These are phyloP conservation scores for Limnomonas spitsbergensis DNA, from an alignment of 139 green algal genomes.

Conservation along the genomic window DNA sequence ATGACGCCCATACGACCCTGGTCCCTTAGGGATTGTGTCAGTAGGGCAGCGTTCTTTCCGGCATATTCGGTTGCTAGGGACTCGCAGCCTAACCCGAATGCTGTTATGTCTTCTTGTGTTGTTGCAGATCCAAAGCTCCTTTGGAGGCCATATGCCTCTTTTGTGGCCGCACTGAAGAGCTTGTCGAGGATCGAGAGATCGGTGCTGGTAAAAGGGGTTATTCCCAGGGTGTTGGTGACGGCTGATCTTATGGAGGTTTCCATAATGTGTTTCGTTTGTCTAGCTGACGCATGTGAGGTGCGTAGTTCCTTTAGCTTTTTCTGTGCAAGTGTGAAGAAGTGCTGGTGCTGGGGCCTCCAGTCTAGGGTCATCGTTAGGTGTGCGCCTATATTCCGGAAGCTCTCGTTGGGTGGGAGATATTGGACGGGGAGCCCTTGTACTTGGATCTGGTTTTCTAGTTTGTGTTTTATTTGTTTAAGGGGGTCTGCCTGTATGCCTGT, in stretches of 20 bases:
- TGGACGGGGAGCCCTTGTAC: background rate
- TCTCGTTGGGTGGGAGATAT: background rate
- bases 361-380: background rate
- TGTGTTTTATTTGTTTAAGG: background rate
- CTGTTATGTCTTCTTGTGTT: background rate
- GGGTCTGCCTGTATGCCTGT: background rate
- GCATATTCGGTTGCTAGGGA: background rate
- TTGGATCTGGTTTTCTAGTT: background rate
- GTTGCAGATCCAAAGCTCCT: background rate
- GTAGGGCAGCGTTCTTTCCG: background rate
- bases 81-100: background rate
- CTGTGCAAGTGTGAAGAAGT: background rate
- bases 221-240: background rate
- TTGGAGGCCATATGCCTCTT: background rate
- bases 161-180: background rate
- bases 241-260: background rate
- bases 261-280: too few species aligned
- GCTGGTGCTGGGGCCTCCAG: background rate
- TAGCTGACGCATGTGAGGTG: too few species aligned
- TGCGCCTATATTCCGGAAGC: background rate
- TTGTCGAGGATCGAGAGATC: background rate
- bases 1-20: background rate
- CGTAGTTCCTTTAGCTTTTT: background rate
- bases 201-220: background rate
- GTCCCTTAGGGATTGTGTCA: background rate